Conservation (phyloP, 495 filamentous ascomycete species). For the Trichoderma asperelloides region DNA sequence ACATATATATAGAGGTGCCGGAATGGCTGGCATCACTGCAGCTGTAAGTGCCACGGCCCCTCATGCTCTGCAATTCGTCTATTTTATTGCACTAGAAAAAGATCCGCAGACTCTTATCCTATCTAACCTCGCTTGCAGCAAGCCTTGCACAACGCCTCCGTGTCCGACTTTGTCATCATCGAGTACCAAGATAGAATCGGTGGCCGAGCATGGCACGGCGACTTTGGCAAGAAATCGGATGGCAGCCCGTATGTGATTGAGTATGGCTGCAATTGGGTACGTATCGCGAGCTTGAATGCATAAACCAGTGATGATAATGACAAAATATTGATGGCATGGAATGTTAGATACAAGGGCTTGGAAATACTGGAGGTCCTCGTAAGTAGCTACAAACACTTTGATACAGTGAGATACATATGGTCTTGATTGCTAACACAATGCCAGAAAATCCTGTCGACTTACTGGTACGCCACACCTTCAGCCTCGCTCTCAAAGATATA, state of each 20-base stretch:
- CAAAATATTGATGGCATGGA: background rate
- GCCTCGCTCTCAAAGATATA: background rate
- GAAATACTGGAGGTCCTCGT: constrained; percentile 53
- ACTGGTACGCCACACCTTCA: background rate
- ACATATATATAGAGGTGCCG: constrained; percentile 35
- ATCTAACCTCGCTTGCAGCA: constrained; percentile 23
- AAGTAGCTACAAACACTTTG: constrained; percentile 32
- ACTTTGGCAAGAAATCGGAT: constrained; percentile 45
- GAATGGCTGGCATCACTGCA: constrained; percentile 61
- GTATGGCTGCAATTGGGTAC: constrained; percentile 62
- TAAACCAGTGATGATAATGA: background rate
- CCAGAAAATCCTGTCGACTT: background rate
- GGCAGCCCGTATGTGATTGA: constrained; percentile 55
- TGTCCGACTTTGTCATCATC: constrained; percentile 61
- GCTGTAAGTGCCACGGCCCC: constrained; percentile 27
- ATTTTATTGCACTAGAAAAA: no score
- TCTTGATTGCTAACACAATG: background rate
- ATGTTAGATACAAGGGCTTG: constrained; percentile 46
- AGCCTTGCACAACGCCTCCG: constrained; percentile 52
- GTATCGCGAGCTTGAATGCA: background rate
- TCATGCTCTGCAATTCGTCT: no score
- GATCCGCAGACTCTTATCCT: no score
- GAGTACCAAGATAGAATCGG: constrained; percentile 59
- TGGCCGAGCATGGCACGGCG: constrained; percentile 46
- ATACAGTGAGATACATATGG: background rate